Evolutionary conservation across 257 asterid species (phyloP), one percentile per base, ranked within the genome.

Genomic region (Solanum medicagineum): DNA sequence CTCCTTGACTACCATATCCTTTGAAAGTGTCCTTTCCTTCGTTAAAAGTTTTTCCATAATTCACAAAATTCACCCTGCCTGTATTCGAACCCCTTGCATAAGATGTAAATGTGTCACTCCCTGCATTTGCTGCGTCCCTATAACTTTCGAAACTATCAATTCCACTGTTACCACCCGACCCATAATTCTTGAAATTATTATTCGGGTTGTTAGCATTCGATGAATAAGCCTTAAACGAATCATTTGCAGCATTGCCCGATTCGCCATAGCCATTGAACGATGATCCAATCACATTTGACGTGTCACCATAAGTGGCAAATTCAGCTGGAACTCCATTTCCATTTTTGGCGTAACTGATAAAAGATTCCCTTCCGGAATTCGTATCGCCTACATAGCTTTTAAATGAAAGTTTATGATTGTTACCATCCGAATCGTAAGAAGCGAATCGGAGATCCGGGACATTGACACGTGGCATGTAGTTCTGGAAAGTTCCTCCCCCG

Each of bases 271-370:
- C 93, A 1, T 91, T 29, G 19, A 95, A 95, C 5, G 86, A 57
- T 42, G 99, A 94, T 15, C 91, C 97, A 45, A 94, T 87, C 22
- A 95, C 97, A 62, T 95, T 95, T 1, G 99, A 93, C 1, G 93
- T 88, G 45, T 69, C 89, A 1, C 95, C 98, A 69, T 95, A 95
- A 75, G 90, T 92, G 4, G 91, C 26, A 65, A 95, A 95, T 49
- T 87, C 97, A 1, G 87, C 89, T 0, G 97, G 95, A 1, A 84
- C 95, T 0, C 88, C 89, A 15, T 95, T 92, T 15, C 97, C 98
- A 7, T 92, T 92, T 83, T 91, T 92, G 19, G 89, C 95, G 14
- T 95, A 95, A 88, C 88, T 89, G 4, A 82, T 56, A 80, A 95
- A 95, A 5, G 82, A 91, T 65, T 93, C 92, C n/a, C 54, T 89